Evolutionary conservation across 148 eudicot genomes (phyloP).

Genomic region (Drosera capensis): DNA sequence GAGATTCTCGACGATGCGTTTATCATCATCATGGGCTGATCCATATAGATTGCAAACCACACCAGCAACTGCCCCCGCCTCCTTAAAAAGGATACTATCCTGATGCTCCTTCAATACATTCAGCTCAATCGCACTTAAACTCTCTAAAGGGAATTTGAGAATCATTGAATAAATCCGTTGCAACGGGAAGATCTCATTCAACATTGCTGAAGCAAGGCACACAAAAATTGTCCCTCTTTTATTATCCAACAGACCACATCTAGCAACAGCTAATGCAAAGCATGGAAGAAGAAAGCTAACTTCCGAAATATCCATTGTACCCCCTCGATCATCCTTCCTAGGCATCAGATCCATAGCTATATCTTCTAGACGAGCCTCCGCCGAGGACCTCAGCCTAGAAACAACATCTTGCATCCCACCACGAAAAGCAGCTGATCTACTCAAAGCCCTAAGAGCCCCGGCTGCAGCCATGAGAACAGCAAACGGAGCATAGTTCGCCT

Average conservation of each 20-base stretch:
- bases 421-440: slow-evolving; percentile 32
- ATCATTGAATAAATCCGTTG: slow-evolving; percentile 26
- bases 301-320: slow-evolving; percentile 12
- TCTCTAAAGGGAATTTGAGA: slow-evolving; percentile 18
- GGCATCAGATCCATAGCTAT: slow-evolving; percentile 38
- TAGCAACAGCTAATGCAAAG: slow-evolving; percentile 63
- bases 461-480: slow-evolving; percentile 70
- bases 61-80: slow-evolving; percentile 81
- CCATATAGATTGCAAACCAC: slow-evolving; percentile 66
- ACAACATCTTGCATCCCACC: slow-evolving; percentile 13
- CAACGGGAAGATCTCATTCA: slow-evolving; percentile 72
- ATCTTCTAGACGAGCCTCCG: slow-evolving; percentile 42
- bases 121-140: slow-evolving; percentile 7
- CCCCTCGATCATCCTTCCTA: slow-evolving; percentile 12
- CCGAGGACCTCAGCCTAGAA: slow-evolving; percentile 31
- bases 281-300: slow-evolving; percentile 37
- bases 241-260: slow-evolving; percentile 44
- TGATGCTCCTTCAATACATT: slow-evolving; percentile 44
- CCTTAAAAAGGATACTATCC: slow-evolving; percentile 45
- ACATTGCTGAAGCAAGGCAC: slow-evolving; percentile 52
- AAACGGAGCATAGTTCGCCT: slow-evolving; percentile 26
- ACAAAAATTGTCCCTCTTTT: slow-evolving; percentile 30
- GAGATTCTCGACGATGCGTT: slow-evolving; percentile 41
- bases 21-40: slow-evolving; percentile 48
- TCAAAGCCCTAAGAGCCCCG: slow-evolving; percentile 63